phyloP scores from a whole-genome alignment of 1,139 yeast genomes.

The Meyerozyma athensensis region DNA sequence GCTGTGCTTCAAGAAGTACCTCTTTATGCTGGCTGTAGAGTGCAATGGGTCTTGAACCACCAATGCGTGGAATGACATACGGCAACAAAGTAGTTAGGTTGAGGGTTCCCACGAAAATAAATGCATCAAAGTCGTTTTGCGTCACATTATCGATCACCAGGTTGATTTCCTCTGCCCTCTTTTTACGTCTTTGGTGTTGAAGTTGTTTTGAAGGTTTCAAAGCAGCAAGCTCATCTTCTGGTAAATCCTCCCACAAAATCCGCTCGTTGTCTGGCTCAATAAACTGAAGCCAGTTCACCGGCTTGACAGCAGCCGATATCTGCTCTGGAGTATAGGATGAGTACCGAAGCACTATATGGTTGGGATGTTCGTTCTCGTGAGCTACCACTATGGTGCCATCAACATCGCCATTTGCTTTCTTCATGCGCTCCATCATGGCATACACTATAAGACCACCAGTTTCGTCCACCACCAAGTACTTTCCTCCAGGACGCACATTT shows the following conservation, averaged over 20 bases:
- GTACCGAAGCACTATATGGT: constrained; percentile 63
- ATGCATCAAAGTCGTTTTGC: constrained; percentile 65
- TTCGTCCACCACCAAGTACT: constrained; percentile 82
- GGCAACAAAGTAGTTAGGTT: constrained; percentile 65
- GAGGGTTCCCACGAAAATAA: constrained; percentile 69
- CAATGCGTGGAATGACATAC: constrained; percentile 57
- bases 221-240: constrained; percentile 48
- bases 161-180: constrained; percentile 53
- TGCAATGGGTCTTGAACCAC: constrained; percentile 85
- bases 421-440: constrained; percentile 87
- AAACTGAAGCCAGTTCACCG: constrained; percentile 75
- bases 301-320: constrained; percentile 53
- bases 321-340: constrained; percentile 57
- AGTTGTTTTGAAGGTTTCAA: constrained; percentile 58
- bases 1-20: constrained; percentile 66
- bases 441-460: constrained; percentile 82
- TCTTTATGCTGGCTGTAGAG: constrained; percentile 82
- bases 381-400: constrained; percentile 67
- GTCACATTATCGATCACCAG: constrained; percentile 47
- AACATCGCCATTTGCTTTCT: constrained; percentile 36
- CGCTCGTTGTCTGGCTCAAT: constrained; percentile 68
- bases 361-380: constrained; percentile 93
- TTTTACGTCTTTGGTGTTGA: constrained; percentile 64
- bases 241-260: constrained; percentile 45
- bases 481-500: constrained; percentile 85